phyloP scores from a whole-genome alignment of 2,329 filamentous ascomycete genomes.

The Fusarium nodosum region DNA sequence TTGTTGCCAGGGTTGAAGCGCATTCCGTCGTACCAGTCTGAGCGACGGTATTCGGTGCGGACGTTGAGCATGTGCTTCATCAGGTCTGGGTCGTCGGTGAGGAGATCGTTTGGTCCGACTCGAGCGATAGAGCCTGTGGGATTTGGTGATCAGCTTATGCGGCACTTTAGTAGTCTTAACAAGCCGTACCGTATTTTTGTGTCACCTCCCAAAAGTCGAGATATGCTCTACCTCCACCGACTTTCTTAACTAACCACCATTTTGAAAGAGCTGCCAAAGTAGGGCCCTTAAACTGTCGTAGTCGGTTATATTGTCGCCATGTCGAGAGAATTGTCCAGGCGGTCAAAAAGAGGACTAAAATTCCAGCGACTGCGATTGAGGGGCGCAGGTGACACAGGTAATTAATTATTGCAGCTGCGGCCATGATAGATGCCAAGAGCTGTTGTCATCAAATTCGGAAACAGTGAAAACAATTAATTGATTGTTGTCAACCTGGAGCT shows the following conservation, averaged over 20 bases:
- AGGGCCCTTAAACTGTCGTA: slow-evolving; percentile 59
- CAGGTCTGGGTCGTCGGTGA: slow-evolving; percentile 57
- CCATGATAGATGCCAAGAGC: slow-evolving; percentile 20
- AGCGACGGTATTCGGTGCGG: slow-evolving; percentile 53
- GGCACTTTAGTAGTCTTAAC: neutral
- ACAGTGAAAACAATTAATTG: neutral
- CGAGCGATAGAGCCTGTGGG: slow-evolving; percentile 54
- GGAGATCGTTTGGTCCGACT: slow-evolving; percentile 58
- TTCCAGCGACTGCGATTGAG: slow-evolving; percentile 23
- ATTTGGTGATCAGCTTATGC: slow-evolving; percentile 3
- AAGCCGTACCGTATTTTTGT: slow-evolving; percentile 53
- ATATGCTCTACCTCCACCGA: slow-evolving; percentile 53
- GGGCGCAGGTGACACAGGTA: slow-evolving; percentile 6
- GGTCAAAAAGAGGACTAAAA: slow-evolving; percentile 12
- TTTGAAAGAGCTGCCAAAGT: slow-evolving; percentile 56
- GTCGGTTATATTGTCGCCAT: slow-evolving; percentile 53
- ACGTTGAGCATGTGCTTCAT: slow-evolving; percentile 54
- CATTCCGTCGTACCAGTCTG: slow-evolving; percentile 63
- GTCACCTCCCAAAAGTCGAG: slow-evolving; percentile 55
- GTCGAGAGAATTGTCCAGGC: slow-evolving; percentile 39
- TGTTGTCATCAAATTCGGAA: neutral
- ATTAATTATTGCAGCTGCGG: neutral
- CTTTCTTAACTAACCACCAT: slow-evolving; percentile 55
- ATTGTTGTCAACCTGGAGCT: neutral
- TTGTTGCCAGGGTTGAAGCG: slow-evolving; percentile 66